Evolutionary conservation across 768 basidiomycete genomes (phyloP).

Genomic region (Postia placenta): DNA sequence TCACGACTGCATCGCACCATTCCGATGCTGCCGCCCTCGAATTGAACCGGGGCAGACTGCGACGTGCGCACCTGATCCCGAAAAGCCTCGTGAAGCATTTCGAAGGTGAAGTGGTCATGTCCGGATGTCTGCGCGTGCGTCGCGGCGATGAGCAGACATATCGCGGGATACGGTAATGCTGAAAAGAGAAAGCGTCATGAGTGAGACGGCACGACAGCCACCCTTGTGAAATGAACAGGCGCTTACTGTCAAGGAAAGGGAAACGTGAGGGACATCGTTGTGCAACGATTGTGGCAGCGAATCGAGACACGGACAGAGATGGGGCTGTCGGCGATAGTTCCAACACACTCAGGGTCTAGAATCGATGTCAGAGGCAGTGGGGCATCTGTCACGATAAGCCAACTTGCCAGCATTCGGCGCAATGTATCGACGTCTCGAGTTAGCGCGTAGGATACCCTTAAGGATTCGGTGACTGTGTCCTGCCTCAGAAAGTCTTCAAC

Average conservation of each 20-base stretch:
- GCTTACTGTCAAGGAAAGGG: slow-evolving; percentile 48
- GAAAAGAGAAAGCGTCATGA: background rate
- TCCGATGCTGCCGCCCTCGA: slow-evolving; percentile 68
- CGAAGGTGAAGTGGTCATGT: slow-evolving; percentile 80
- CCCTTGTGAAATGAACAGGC: slow-evolving; percentile 1
- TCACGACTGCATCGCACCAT: slow-evolving; percentile 63
- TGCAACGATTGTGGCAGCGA: slow-evolving; percentile 36
- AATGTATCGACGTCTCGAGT: slow-evolving; percentile 56
- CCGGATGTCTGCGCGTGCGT: slow-evolving; percentile 74
- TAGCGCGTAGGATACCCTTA: slow-evolving; percentile 58
- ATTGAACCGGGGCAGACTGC: slow-evolving; percentile 64
- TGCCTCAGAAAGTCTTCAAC: slow-evolving; percentile 57
- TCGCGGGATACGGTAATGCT: slow-evolving; percentile 73
- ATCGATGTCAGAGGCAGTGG: background rate
- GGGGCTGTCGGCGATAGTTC: slow-evolving; percentile 47
- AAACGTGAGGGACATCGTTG: slow-evolving; percentile 58
- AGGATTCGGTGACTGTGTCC: slow-evolving; percentile 32
- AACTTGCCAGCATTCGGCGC: slow-evolving; percentile 49
- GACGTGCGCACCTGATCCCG: slow-evolving; percentile 69
- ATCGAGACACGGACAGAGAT: slow-evolving; percentile 39
- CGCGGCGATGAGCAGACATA: slow-evolving; percentile 83
- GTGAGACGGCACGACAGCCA: background rate
- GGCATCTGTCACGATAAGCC: background rate
- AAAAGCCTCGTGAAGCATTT: slow-evolving; percentile 82
- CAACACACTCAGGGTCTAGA: slow-evolving; percentile 38